These are phyloP conservation scores for Verticillium longisporum DNA, from an alignment of 2,329 filamentous ascomycete species.

Conservation along the genomic window DNA sequence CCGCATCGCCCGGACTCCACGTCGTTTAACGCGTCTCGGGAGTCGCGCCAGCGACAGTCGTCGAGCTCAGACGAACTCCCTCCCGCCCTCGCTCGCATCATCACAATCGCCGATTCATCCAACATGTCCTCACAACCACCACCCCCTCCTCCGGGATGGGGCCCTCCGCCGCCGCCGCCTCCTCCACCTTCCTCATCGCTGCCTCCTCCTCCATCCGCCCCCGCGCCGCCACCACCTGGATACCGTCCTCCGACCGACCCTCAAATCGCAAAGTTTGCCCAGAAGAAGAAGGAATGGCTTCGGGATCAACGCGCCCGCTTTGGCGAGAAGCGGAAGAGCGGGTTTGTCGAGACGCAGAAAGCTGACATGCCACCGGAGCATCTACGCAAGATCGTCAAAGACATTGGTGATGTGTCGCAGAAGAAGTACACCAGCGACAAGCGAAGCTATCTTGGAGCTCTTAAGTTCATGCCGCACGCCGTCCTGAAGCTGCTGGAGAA, in stretches of 20 bases:
- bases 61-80: conserved; percentile 4
- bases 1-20: not conserved
- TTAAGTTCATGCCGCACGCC: conserved; percentile 99
- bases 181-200: conserved; percentile 50
- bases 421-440: conserved; percentile 99
- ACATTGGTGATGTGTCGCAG: conserved; percentile 98
- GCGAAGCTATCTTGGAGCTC: conserved; percentile 89
- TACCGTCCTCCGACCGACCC: conserved; percentile 76
- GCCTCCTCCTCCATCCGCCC: conserved; percentile 51
- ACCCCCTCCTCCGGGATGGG: conserved; percentile 53
- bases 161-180: conserved; percentile 36
- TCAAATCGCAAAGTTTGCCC: conserved; percentile 86
- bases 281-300: conserved; percentile 99
- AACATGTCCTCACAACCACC: conserved; percentile 47
- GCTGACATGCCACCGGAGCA: conserved; percentile 98
- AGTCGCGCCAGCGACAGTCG: conserved; percentile 11
- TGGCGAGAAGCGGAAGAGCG: conserved; percentile 91
- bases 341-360: conserved; percentile 97
- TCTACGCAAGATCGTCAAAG: conserved; percentile 93
- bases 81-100: conserved; percentile 5
- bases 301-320: conserved; percentile 86
- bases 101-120: conserved; percentile 7
- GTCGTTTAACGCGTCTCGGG: conserved; percentile 7
- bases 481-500: conserved; percentile 96
- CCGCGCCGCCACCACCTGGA: conserved; percentile 74